Base-by-base conservation (phyloP, 805 yeast species). In the Candida palmyrensis region DNA sequence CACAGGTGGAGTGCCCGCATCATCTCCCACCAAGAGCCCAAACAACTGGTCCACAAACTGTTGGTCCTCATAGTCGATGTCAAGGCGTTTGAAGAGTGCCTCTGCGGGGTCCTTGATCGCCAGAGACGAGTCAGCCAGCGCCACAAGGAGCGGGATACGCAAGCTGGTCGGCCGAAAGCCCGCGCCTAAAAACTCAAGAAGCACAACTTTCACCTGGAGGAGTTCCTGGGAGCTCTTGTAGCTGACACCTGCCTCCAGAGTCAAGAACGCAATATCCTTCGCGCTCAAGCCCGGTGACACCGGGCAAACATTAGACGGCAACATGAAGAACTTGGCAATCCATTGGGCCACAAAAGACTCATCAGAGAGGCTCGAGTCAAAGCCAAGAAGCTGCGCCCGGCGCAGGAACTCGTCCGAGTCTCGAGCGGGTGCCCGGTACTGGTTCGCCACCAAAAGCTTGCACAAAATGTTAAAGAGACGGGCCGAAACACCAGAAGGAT, bases 201-300 rank as follows among this genome's bases (percentile, higher is more conserved):
- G 42, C 5, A 48, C 38, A 2, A 30, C 33, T 39, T 65, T 66
- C 13, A 59, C 51, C 1, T 31, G 33, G 9, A 37, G 41, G 26
- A 85, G 53, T 13, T 71, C 75, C 0, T 66, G 66, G 5, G 62
- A 58, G 1, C 60, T 38, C 33, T 73, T 73, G 47, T 73, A 78
- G 0, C 72, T 53, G 1, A 78, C 73, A 18, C 89, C 90, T 2
- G 90, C 86, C 41, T 74, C 74, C 34, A 67, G 69, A 0, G 86
- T 80, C 44, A 86, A 75, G 44, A 80, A 85, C 1, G 73, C 51
- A 13, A 73, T 69, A 26, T 82, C 87, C 0, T 50, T 49, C 0
- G 65, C 52, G 10, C 79, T 62, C 32, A 88, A 56, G 0, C 95
- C 95, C 35, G 35, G 55, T 39, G 32, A 67, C 51, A 26, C 53